Base-by-base conservation (phyloP, 148 eudicot species). In the Rhododendron williamsianum region DNA sequence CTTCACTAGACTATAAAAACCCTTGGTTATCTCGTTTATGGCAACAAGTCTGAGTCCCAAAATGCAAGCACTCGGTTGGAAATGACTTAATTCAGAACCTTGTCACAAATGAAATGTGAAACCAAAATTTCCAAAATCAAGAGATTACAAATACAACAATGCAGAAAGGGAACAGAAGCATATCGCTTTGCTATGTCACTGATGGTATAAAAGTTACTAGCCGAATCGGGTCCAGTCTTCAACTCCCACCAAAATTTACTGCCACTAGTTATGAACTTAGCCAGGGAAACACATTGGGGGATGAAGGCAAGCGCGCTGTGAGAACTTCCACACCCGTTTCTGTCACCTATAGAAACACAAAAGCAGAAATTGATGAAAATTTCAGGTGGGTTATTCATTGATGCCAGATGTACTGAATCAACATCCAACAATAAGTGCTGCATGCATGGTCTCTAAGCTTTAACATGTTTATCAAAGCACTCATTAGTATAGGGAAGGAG, bases 251-350 rank as follows among this genome's bases (percentile, higher is more conserved):
- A 54, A 45, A 45, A 54, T 43, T 76, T 76, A 21, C 3, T 13
- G 58, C 56, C 54, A 77, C 69, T 35, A 74, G 21, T 88, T 82
- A 93, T 51, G 89, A 90, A 85, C 84, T 92, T n/a, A 95, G 86
- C 98, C 98, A 97, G 78, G 98, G 98, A 87, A 89, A 97, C 84
- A 95, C 94, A 74, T 93, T 85, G 6, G 99, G 99, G 23, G 99
- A 97, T 30, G 98, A 88, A 60, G 98, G 98, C 87, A 97, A 86
- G 74, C 98, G 94, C 2, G 91, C 99, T 10, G 99, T 94, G 41
- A 97, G 93, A 84, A 95, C 96, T 88, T 97, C 99, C 56, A 91
- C 98, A 76, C 99, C 99, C 12, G 94, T 95, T 81, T 93, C 98
- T 0, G 98, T 97, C 84, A 97, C 99, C 99, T 97, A 87, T 85